phyloP scores from a whole-genome alignment of 2,329 filamentous ascomycete genomes.

The Hypoxylon sp. region DNA sequence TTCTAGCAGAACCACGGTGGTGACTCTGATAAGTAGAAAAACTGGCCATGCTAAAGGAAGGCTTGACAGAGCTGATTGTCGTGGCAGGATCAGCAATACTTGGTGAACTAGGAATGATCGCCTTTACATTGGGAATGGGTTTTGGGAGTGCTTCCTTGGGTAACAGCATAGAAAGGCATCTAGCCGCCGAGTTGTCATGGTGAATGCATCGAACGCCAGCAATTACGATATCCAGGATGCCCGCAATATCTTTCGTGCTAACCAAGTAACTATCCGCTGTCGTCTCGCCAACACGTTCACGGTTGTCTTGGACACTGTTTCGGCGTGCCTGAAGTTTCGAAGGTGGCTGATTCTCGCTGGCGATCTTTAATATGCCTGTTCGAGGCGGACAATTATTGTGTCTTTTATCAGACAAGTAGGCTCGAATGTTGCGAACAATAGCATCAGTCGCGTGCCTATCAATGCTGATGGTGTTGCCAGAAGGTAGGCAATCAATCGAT shows the following conservation, averaged over 20 bases:
- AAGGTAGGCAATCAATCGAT: slow-evolving; percentile 6
- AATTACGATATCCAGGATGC: slow-evolving; percentile 52
- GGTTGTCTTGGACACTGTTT: background rate
- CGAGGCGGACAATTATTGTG: slow-evolving; percentile 32
- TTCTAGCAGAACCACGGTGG: slow-evolving; percentile 26
- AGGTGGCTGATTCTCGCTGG: slow-evolving; percentile 30
- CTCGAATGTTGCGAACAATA: slow-evolving; percentile 47
- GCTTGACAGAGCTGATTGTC: slow-evolving; percentile 49
- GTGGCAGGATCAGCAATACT: slow-evolving; percentile 49
- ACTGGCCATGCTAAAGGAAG: slow-evolving; percentile 45
- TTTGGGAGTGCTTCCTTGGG: slow-evolving; percentile 38
- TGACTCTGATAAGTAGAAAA: slow-evolving; percentile 9
- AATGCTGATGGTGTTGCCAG: slow-evolving; percentile 29
- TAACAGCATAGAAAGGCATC: slow-evolving; percentile 45
- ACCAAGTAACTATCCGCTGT: slow-evolving; percentile 46
- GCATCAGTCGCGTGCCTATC: slow-evolving; percentile 39
- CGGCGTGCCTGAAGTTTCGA: slow-evolving; percentile 8
- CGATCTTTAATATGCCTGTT: background rate
- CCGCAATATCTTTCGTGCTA: slow-evolving; percentile 47
- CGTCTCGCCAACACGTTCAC: background rate
- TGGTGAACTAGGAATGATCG: slow-evolving; percentile 45
- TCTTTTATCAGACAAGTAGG: slow-evolving; percentile 45
- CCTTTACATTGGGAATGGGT: slow-evolving; percentile 37
- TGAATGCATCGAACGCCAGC: slow-evolving; percentile 43
- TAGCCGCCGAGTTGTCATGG: slow-evolving; percentile 23